Conservation (phyloP, 768 basidiomycete species). For the Amanita inopinata region DNA sequence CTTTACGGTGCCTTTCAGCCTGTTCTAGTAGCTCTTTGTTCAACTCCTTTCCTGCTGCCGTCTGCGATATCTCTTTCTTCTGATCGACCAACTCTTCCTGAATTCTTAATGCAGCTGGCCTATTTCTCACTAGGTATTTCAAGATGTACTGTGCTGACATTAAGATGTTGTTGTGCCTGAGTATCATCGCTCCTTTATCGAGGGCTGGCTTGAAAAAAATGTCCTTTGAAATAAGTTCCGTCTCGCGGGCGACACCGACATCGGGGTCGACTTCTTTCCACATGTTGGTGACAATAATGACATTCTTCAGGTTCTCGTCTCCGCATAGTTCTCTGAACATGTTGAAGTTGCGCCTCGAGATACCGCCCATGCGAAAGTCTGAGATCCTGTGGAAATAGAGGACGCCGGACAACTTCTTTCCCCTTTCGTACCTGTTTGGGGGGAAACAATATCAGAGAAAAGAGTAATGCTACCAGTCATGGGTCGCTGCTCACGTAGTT, state of each 20-base stretch:
- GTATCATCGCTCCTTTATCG: conserved; percentile 35
- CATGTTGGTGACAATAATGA: conserved; percentile 46
- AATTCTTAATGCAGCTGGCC: conserved; percentile 37
- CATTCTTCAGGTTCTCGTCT: conserved; percentile 35
- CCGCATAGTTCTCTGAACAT: conserved; percentile 48
- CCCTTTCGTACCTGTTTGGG: conserved; percentile 21
- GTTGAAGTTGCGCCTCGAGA: conserved; percentile 39
- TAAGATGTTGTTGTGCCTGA: conserved; percentile 31
- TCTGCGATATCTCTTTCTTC: conserved; percentile 37
- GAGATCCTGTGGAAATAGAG: conserved; percentile 48
- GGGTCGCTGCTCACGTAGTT: conserved; percentile 18
- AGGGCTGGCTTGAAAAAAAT: conserved; percentile 45
- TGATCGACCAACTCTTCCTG: conserved; percentile 47
- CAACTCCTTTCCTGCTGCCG: conserved; percentile 44
- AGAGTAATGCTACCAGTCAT: not conserved
- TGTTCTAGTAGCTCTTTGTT: conserved; percentile 38
- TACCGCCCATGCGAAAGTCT: conserved; percentile 40
- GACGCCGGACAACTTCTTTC: conserved; percentile 37
- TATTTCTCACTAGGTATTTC: conserved; percentile 28
- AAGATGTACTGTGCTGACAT: conserved; percentile 34
- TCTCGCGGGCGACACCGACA: conserved; percentile 33
- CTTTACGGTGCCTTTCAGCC: conserved; percentile 34
- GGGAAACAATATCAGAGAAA: not conserved
- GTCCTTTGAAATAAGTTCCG: conserved; percentile 28
- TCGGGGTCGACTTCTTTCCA: conserved; percentile 34